A percentile compares a stretch with the other conserved stretches of the same genome.
Evolutionary conservation across 1,284 basidiomycete species (phyloP).

Genomic region (Trichosporon asahii): DNA sequence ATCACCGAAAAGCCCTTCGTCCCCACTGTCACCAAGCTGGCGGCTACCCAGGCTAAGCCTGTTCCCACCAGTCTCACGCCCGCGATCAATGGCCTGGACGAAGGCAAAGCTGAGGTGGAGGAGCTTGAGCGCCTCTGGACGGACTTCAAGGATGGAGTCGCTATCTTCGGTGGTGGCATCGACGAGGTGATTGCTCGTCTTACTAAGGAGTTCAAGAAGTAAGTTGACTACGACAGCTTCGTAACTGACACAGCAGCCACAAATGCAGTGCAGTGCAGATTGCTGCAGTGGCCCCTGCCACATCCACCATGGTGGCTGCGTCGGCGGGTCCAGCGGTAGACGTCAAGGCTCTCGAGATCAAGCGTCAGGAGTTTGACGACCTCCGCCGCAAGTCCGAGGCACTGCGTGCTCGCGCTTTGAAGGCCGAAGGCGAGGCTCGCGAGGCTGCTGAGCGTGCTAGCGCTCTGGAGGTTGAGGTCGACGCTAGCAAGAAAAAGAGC

Average conservation of each 20-base stretch:
- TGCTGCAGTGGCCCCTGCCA: background rate
- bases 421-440: background rate
- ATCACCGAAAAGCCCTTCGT: background rate
- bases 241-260: slow-evolving; percentile 9
- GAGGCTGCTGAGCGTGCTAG: background rate
- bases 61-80: background rate
- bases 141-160: background rate
- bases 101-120: background rate
- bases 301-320: no score
- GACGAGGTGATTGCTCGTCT: slow-evolving; percentile 12
- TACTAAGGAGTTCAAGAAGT: slow-evolving; percentile 1
- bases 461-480: background rate
- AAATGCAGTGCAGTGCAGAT: background rate
- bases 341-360: background rate
- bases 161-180: background rate
- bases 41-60: background rate
- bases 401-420: background rate
- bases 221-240: background rate
- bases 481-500: background rate
- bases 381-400: slow-evolving; percentile 10
- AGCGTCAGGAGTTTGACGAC: background rate
- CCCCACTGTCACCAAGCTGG: background rate
- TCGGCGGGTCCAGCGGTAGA: background rate
- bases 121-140: slow-evolving; percentile 7
- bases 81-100: background rate